A percentile compares a stretch with the other conserved stretches of the same genome.
Conservation (phyloP, 2,329 filamentous ascomycete genomes). For the Calonectria hawksworthii region DNA sequence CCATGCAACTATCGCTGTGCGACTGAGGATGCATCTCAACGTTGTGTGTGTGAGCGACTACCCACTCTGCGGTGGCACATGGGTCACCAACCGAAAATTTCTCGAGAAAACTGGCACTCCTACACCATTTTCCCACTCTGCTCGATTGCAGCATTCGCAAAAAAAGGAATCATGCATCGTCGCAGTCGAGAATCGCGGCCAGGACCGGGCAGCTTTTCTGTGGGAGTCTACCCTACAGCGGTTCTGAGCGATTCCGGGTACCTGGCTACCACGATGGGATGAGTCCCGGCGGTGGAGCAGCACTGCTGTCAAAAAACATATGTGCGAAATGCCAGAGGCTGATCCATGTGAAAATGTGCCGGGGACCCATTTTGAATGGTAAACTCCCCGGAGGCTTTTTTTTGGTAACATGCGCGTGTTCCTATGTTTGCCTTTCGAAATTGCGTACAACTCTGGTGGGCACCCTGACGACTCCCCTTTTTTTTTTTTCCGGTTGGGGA, state of each 20-base stretch:
- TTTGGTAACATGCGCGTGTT: neutral
- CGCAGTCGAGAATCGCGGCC: neutral
- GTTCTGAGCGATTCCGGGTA: neutral
- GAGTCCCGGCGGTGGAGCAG: neutral
- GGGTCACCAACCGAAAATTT: neutral
- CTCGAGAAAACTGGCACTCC: neutral
- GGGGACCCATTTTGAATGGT: neutral
- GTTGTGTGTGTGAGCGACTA: neutral
- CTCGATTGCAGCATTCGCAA: neutral
- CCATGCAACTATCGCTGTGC: neutral
- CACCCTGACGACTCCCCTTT: neutral
- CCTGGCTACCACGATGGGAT: neutral
- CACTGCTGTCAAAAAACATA: neutral
- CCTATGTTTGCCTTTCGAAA: neutral
- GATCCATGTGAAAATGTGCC: neutral
- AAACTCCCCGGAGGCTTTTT: neutral
- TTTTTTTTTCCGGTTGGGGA: neutral
- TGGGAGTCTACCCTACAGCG: neutral
- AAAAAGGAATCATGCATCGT: neutral
- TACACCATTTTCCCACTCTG: neutral
- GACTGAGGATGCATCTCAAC: neutral
- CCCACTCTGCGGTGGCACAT: slow-evolving; percentile 5
- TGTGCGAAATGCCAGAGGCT: neutral
- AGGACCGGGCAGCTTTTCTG: too few species aligned
- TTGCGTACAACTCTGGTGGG: neutral